A percentile compares a stretch with the other conserved stretches of the same genome.
These are phyloP conservation scores for Hygrocybe punicea DNA, from an alignment of 768 basidiomycete species.

Conservation along the genomic window DNA sequence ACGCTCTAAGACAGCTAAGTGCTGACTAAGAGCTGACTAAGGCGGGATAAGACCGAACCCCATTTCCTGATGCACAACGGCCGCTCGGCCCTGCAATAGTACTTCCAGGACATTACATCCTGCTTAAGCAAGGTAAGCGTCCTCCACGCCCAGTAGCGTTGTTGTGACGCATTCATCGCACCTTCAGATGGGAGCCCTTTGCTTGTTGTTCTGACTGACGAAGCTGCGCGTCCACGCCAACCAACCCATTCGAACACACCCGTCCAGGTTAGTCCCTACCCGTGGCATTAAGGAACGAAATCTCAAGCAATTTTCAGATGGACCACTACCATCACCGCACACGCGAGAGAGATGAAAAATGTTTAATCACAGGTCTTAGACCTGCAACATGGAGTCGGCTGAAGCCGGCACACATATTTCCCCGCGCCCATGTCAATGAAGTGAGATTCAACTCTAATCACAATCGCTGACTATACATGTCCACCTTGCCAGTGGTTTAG, in stretches of 20 bases:
- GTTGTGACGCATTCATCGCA: slow-evolving; percentile 3
- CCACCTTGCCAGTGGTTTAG: slow-evolving; percentile 16
- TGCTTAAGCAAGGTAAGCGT: slow-evolving; percentile 12
- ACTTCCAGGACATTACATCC: slow-evolving; percentile 12
- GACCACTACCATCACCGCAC: slow-evolving; percentile 12
- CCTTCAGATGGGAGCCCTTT: slow-evolving; percentile 10
- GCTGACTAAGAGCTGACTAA: too few species aligned
- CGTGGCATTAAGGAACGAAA: not conserved
- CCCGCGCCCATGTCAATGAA: slow-evolving; percentile 24
- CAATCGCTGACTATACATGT: slow-evolving; percentile 4
- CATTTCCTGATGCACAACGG: too few species aligned
- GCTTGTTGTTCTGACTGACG: slow-evolving; percentile 8
- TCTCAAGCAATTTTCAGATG: slow-evolving; percentile 7
- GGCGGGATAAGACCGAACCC: too few species aligned
- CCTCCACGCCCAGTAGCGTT: slow-evolving; percentile 1
- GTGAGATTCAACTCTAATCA: slow-evolving; percentile 8
- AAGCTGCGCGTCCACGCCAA: slow-evolving; percentile 12
- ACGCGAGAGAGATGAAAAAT: slow-evolving; percentile 16
- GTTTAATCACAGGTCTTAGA: slow-evolving; percentile 12
- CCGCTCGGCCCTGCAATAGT: slow-evolving; percentile 9
- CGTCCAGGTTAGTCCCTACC: slow-evolving; percentile 8
- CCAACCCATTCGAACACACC: slow-evolving; percentile 14
- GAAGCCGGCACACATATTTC: slow-evolving; percentile 23
- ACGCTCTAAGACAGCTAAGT: too few species aligned
- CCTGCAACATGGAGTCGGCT: slow-evolving; percentile 11